Base-by-base conservation (phyloP, 192 early-diverging fungal genomes). In the Phycomyces blakesleeanus region DNA sequence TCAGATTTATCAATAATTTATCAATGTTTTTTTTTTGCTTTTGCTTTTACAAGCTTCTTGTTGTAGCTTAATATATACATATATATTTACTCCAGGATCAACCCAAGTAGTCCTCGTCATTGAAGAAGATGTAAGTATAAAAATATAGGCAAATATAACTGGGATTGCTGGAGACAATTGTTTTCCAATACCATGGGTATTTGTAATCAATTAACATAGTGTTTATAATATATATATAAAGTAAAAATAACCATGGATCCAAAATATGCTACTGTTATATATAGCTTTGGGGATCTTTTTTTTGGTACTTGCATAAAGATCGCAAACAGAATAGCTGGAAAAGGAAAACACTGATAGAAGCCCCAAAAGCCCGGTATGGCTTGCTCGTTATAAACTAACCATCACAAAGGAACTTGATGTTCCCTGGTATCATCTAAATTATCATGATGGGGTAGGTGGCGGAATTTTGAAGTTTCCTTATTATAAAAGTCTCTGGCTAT, bases 71-170 rank as follows among this genome's bases (percentile, higher is more conserved):
- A n/a, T n/a, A n/a, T 21, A 51, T 59, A 34, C 41, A 61, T 49
- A 26, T 39, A 39, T 22, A 50, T 54, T 66, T 71, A 81, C 79
- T 14, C 89, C 89, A 7, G 89, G 89, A 68, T 91, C 89, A 10
- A 85, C 83, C 78, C 87, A 88, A 25, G 89, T 88, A 39, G 89
- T 75, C 76, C 81, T 88, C 44, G 88, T 60, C 89, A 91, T 91
- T 2, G 84, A 86, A 2, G 81, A 74, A 14, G 84, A 63, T 7
- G 85, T 67, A 44, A 89, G 68, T 1, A 85, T 73, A 20, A 86
- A 78, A 49, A 89, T 40, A 51, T 91, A 91, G 2, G 73, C 76
- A 66, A 89, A 89, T 18, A 91, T 63, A 71, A 89, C 82, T 14
- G 87, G 85, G 1, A 80, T 61, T 20, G 79, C 84, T 16, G 85